Evolutionary conservation across 2,329 filamentous ascomycete species (phyloP), one percentile per base, ranked within the genome.

Genomic region (Blastomyces parvus): DNA sequence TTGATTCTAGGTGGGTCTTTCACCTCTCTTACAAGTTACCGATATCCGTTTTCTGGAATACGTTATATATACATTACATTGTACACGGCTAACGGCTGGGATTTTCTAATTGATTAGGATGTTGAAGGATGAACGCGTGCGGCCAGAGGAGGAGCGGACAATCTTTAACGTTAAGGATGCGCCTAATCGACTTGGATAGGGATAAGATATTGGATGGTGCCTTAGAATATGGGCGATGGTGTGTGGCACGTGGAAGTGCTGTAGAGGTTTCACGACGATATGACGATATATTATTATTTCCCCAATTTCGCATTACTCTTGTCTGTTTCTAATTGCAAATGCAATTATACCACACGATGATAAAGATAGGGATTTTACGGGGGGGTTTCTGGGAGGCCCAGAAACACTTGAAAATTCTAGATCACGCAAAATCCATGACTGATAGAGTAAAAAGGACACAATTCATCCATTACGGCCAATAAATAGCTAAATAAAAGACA

Each of bases 71-170:
- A 11, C 5, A 22, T 4, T 22, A 33, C 8, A 22, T 30, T 50
- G 27, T 5, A 58, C 25, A 42, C 27, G 55, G 33, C 55, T 58
- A 42, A 58, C 22, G 36, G 14, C n/a, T 25, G 19, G n/a, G 3
- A 14, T 59, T 33, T 33, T 7, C 19, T 7, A 44, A 44, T 44
- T 44, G n/a, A 25, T 38, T n/a, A 84, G 85, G 65, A 97, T 99
- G 90, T 81, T 99, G 70, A 95, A 88, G 79, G 94, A 99, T 74
- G 91, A 97, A 33, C 83, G 94, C 17, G 79, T 91, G 60, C 84
- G 84, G 68, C 77, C 76, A 11, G 80, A 86, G 65, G 79, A 83
- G 61, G 74, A 81, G 71, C 80, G 84, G 66, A 84, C 87, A 1
- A 91, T 87, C 65, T 96, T 94, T 75, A 87, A 92, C 71, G 84